Base-by-base conservation (phyloP, 208 protist species). In the Crithidia bombi region DNA sequence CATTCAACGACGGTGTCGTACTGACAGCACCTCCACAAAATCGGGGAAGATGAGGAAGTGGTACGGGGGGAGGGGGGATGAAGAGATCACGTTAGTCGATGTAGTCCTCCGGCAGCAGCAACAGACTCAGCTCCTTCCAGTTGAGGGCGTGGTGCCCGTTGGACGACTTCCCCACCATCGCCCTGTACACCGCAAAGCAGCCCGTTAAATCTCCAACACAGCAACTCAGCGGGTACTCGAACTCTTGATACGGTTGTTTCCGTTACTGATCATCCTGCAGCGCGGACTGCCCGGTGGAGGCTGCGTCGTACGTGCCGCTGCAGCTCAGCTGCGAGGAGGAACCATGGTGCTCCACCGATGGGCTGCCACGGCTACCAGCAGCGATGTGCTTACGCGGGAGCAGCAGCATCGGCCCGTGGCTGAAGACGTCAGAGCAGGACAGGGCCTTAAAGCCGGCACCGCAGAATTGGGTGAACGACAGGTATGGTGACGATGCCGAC, bases 1-100 rank as follows among this genome's bases (percentile, higher is more conserved):
- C 26, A 30, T 35, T 59, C 38, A 75, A 17, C 25, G 57, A 44
- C 46, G 54, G 32, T 75, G 56, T 10, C 69, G 69, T 49, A 81
- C 59, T 6, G 75, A 81, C 35, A 76, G 43, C 19, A 77, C 70
- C 25, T 81, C 75, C 15, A 65, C 46, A 17, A 81, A 77, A 32
- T 81, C 69, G 1, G 44, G 39, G 23, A 77, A 74, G 33, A 50
- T 65, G 21, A 81, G 12, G 36, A 54, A 69, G 25, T 69, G 67
- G 19, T 64, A 32, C 11, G 38, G 59, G 1, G 69, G 75, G 21
- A n/a, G n/a, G n/a, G n/a, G n/a, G n/a, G n/a, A n/a, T n/a, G n/a
- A 73, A 81, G 47, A 81, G 66, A 33, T 69, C 26, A 28, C 75
- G 35, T 50, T 77, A 70, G 33, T 74, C 62, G 23, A 81, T 66